These are phyloP conservation scores for Trametes punicea DNA, from an alignment of 768 basidiomycete genomes.

Conservation along the genomic window DNA sequence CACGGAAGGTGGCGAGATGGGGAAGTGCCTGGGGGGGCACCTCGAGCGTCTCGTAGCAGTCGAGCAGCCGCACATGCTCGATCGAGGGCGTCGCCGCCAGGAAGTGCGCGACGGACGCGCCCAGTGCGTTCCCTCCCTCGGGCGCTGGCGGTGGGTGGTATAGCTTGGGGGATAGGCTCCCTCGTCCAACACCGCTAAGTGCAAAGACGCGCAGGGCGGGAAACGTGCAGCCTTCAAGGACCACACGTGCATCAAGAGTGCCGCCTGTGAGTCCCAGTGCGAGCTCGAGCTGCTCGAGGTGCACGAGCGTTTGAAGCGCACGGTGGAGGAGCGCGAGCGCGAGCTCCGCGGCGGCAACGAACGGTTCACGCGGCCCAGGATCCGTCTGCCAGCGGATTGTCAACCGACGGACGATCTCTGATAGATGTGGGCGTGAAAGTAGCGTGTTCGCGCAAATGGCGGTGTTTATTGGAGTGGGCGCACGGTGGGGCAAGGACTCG, in stretches of 20 bases:
- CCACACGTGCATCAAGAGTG: constrained; percentile 27
- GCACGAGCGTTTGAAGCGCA: constrained; percentile 40
- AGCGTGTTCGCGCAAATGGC: constrained; percentile 53
- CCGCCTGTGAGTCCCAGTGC: constrained; percentile 47
- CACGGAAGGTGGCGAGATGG: constrained; percentile 52
- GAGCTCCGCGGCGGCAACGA: constrained; percentile 24
- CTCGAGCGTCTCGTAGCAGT: constrained; percentile 40
- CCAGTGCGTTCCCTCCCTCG: constrained; percentile 25
- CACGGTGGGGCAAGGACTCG: constrained; percentile 43
- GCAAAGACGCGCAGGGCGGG: constrained; percentile 32
- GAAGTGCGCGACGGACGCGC: constrained; percentile 34
- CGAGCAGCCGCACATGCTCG: constrained; percentile 41
- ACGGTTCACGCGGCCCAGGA: constrained; percentile 27
- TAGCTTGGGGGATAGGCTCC: constrained; percentile 37
- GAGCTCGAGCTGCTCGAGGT: constrained; percentile 56
- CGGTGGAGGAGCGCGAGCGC: constrained; percentile 30
- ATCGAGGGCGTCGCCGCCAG: constrained; percentile 40
- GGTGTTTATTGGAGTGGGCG: constrained; percentile 39
- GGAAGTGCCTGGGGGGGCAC: constrained; percentile 46
- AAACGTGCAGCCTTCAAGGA: constrained; percentile 27
- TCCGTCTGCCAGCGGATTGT: constrained; percentile 55
- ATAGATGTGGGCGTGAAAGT: constrained; percentile 42
- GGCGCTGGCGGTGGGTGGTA: constrained; percentile 8
- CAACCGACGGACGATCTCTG: constrained; percentile 43
- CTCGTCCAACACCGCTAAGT: constrained; percentile 32